Evolutionary conservation across 805 yeast species (phyloP).

Genomic region (Suhomyces pyralidae): DNA sequence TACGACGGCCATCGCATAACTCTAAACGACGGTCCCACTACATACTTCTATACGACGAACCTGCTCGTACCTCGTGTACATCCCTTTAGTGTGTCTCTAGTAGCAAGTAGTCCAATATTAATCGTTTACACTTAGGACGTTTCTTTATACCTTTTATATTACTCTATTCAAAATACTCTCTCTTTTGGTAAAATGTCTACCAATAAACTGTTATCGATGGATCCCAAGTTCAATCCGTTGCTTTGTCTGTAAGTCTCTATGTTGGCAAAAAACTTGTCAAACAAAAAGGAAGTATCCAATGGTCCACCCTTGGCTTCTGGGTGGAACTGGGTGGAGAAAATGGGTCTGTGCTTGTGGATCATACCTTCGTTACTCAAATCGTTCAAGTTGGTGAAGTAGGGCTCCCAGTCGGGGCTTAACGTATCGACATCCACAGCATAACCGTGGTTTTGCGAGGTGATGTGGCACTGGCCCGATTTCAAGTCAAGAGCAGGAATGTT

Average conservation of each 20-base stretch:
- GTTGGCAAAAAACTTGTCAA: slow-evolving; percentile 81
- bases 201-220: slow-evolving; percentile 47
- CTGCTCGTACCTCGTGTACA: background rate
- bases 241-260: slow-evolving; percentile 51
- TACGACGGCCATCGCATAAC: background rate
- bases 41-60: background rate
- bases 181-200: slow-evolving; percentile 64
- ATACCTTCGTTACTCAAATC: slow-evolving; percentile 98
- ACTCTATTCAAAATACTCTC: slow-evolving; percentile 46
- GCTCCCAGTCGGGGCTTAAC: slow-evolving; percentile 77
- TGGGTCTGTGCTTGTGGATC: slow-evolving; percentile 83
- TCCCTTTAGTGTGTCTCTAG: background rate
- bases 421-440: slow-evolving; percentile 89
- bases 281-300: slow-evolving; percentile 83
- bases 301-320: slow-evolving; percentile 99
- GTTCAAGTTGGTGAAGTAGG: slow-evolving; percentile 85
- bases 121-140: too few relatives aligned
- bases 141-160: background rate
- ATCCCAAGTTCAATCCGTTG: slow-evolving; percentile 41
- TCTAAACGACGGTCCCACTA: background rate
- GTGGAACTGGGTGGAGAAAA: slow-evolving; percentile 96
- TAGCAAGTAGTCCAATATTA: too few relatives aligned
- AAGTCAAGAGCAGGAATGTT: slow-evolving; percentile 94
- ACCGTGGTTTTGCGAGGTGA: slow-evolving; percentile 98
- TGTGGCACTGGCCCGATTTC: slow-evolving; percentile 89